Base-by-base conservation (phyloP, 169 alveolate species). In the Cryptosporidium canis region DNA sequence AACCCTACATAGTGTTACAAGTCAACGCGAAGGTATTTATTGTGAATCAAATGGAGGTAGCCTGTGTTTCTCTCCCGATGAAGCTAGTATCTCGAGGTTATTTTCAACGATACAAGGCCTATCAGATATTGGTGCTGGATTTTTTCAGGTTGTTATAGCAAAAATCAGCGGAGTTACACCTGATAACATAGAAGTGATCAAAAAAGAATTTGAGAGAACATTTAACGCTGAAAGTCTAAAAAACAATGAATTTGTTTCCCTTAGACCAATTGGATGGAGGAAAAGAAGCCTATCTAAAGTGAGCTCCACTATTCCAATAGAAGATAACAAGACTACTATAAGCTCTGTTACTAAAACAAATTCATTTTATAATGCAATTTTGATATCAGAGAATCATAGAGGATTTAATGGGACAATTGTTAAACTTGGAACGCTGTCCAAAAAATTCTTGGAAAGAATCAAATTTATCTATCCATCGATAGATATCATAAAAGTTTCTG, bases 231-330 rank as follows among this genome's bases (percentile, higher is more conserved):
- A 77, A 7, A 16, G 8, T 16, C 31, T 18, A 21, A 6, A 27
- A 56, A 37, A 37, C 5, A 63, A 58, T 18, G 44, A 27, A 43
- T 24, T 77, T 35, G 58, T 77, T 43, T 18, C 87, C 24, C 31
- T 77, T 6, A 77, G 39, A 18, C 87, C 87, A 12, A 41, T 77
- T 56, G 87, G 87, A 35, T 77, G 87, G 87, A 77, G 87, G 33
- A 77, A 58, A 61, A 55, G 87, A 35, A 58, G 24, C 29, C 33
- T 43, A 2, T 55, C 55, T 5, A 24, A 37, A 56, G 27, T 8
- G 18, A 55, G 58, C 31, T 56, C 65, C 3, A 77, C 87, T n/a
- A 43, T 77, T 6, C 77, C 77, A 56, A 0, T 77, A 14, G 55
- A 39, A 14, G 21, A 33, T 43, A 56, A 56, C 4, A 35, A 12